phyloP scores from a whole-genome alignment of 2,329 filamentous ascomycete genomes.

The Cordyceps javanica region DNA sequence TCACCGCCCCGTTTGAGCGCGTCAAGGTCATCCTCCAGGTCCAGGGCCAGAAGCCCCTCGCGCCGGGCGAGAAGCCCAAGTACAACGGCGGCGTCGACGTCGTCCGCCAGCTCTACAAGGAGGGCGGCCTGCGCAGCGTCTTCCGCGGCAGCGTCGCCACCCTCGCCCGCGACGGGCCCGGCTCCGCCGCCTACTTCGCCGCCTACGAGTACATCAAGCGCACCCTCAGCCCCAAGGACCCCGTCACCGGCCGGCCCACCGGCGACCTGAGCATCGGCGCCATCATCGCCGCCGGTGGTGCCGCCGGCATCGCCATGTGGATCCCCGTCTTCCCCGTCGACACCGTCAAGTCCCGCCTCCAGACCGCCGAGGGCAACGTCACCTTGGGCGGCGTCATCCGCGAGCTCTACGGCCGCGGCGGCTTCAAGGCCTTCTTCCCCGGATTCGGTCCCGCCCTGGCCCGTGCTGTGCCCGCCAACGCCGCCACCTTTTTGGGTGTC shows the following conservation, averaged over 20 bases:
- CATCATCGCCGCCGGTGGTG: constrained; percentile 79
- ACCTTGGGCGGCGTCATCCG: constrained; percentile 74
- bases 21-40: constrained; percentile 98
- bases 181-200: constrained; percentile 92
- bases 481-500: constrained; percentile 85
- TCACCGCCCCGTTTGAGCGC: constrained; percentile 98
- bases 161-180: constrained; percentile 86
- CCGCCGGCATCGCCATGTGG: constrained; percentile 97
- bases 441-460: constrained; percentile 90
- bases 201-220: constrained; percentile 96
- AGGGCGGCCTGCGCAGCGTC: constrained; percentile 84
- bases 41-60: constrained; percentile 84
- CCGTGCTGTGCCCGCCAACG: constrained; percentile 91
- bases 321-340: constrained; percentile 97
- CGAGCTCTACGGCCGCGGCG: constrained; percentile 77
- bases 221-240: constrained; percentile 74
- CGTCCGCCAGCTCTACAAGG: constrained; percentile 84
- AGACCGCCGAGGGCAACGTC: constrained; percentile 82
- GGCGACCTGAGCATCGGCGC: constrained; percentile 77
- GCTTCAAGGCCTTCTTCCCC: constrained; percentile 91
- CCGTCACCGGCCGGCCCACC: constrained; percentile 60
- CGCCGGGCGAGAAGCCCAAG: constrained; percentile 85
- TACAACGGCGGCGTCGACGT: constrained; percentile 86
- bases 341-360: constrained; percentile 89
- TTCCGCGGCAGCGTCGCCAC: constrained; percentile 90